Evolutionary conservation across 1,284 basidiomycete species (phyloP), one percentile per base, ranked within the genome.

Genomic region (Salmacisia buchloeana): DNA sequence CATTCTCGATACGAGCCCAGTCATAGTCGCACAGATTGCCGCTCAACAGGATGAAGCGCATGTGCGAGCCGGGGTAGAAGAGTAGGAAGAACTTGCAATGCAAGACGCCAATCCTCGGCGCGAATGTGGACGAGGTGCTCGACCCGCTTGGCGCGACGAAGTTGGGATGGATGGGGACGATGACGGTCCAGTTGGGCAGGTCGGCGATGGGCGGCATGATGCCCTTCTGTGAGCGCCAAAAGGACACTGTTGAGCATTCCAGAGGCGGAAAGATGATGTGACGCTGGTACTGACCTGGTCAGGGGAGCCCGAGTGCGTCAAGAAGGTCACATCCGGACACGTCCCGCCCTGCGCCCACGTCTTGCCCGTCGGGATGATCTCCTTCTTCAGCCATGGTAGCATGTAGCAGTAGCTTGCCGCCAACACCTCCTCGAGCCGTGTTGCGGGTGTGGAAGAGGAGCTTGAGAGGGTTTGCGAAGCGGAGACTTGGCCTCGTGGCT

Each of bases 1-100:
- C 70, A 59, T 79, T 79, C 52, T 79, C 77, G 45, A 75, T 73
- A 7, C 67, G 56, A 31, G 71, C 65, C 77, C 77, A 79, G 63
- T 79, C 77, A 31, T 72, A 64, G 2, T 59, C 68, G 27, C 74
- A 69, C 31, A 79, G 56, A 49, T 79, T 79, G 2, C 74, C 77
- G 3, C 66, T 69, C 1, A 75, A 61, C 6, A 79, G 71, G 21
- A 68, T 64, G 13, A 79, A 63, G 1, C 75, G 64, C 6, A 74
- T 27, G 21, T 54, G 49, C 12, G 68, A 73, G 18, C 61, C 65
- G 3, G 59, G 27, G 60, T 72, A 73, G n/a, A 70, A 72, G 18
- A 78, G 61, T 1, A 77, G 43, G 15, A 76, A 23, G 29, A 78
- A 69, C 68, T 79, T 77, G 62, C 73, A 71, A 41, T 77, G 74